Percentiles rank a stretch among this genome's conserved stretches.
These are phyloP conservation scores for Phytophthora sojae DNA, from an alignment of 352 stramenopile genomes.

Conservation along the genomic window DNA sequence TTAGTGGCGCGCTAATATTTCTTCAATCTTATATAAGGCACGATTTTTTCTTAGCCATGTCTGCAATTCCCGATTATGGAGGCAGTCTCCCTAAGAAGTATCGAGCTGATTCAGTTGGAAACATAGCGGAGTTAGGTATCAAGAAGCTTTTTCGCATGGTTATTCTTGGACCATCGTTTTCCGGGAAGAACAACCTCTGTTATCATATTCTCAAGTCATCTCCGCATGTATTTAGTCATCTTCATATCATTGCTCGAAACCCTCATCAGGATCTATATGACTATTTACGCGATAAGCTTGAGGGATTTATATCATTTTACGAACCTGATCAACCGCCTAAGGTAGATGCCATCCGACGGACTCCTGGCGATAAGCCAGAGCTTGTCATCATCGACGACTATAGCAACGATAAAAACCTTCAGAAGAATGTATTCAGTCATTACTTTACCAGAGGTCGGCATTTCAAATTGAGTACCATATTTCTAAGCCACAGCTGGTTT, in stretches of 20 bases:
- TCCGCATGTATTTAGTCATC: background rate
- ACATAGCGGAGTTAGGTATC: background rate
- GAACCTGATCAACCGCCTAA: background rate
- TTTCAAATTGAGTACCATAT: background rate
- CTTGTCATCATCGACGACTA: background rate
- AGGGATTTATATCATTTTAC: background rate
- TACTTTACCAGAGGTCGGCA: background rate
- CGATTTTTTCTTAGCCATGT: no score
- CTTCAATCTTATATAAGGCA: no score
- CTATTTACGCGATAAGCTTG: background rate
- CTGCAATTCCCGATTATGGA: background rate
- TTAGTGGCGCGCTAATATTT: no score
- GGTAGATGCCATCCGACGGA: background rate
- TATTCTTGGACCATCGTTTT: background rate
- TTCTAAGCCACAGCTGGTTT: constrained; percentile 3
- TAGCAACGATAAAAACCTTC: background rate
- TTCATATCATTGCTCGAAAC: background rate
- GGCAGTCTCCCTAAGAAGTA: background rate
- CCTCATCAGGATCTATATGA: background rate
- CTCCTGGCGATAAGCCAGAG: background rate
- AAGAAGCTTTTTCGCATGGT: background rate
- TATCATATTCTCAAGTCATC: background rate
- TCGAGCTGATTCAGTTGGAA: background rate
- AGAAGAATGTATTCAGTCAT: background rate
- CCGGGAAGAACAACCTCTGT: background rate